Conservation (phyloP, 441 rosid genomes). For the Corymbia calophylla region DNA sequence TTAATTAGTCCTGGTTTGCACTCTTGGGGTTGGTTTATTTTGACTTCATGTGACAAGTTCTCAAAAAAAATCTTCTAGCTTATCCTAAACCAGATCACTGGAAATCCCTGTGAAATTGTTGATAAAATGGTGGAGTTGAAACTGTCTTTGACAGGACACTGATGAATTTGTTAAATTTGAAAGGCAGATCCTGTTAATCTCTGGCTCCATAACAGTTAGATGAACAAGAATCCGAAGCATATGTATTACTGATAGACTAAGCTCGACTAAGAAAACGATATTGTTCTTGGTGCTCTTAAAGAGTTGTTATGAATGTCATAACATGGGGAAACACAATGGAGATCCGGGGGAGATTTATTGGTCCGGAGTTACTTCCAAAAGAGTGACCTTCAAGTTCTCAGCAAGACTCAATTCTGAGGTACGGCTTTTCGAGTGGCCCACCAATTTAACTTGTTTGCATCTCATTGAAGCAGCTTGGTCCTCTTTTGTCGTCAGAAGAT, state of each 20-base stretch:
- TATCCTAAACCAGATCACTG: not conserved
- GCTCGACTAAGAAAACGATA: not conserved
- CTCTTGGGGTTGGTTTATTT: not conserved
- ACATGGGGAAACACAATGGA: not conserved
- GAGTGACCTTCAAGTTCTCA: not conserved
- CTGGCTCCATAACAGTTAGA: not conserved
- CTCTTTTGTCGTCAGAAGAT: not conserved
- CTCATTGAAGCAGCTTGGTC: constrained; percentile 2
- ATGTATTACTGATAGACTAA: not conserved
- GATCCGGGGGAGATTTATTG: not conserved
- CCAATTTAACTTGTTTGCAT: not conserved
- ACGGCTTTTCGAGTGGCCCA: not conserved
- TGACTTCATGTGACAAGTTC: not conserved
- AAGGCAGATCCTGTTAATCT: not conserved
- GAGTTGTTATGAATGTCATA: not conserved
- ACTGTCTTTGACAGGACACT: not conserved
- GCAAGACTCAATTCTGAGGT: not conserved
- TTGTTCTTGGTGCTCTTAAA: not conserved
- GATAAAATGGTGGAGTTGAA: not conserved
- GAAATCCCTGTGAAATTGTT: not conserved
- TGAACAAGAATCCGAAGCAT: not conserved
- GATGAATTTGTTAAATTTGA: not conserved
- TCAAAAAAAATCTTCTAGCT: not conserved
- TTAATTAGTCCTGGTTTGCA: not conserved
- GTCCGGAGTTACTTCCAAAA: not conserved